These are phyloP conservation scores for Crucihimalaya himalaica DNA, from an alignment of 345 rosid genomes.

Conservation along the genomic window DNA sequence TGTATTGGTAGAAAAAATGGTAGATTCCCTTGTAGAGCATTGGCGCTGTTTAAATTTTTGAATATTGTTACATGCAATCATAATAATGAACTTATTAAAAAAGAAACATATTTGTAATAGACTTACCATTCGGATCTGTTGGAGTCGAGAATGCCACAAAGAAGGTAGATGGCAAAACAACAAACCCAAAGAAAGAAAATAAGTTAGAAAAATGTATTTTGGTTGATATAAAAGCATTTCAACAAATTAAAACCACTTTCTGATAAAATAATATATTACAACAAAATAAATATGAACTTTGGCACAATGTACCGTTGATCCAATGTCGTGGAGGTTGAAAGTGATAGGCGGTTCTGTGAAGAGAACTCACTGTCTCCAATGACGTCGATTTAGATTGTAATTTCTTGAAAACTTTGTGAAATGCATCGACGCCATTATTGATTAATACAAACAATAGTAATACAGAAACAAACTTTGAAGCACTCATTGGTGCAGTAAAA, in stretches of 20 bases:
- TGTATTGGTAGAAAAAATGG: slow-evolving; percentile 91
- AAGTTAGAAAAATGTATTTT: slow-evolving; percentile 19
- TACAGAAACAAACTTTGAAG: slow-evolving; percentile 15
- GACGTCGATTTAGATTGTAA: slow-evolving; percentile 44
- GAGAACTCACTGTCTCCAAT: slow-evolving; percentile 19
- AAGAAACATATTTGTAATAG: not conserved
- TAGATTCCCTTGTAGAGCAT: slow-evolving; percentile 78
- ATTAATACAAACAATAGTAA: slow-evolving; percentile 28
- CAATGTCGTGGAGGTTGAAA: slow-evolving; percentile 84
- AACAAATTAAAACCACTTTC: not conserved
- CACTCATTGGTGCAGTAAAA: slow-evolving; percentile 31
- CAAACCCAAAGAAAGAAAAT: not conserved
- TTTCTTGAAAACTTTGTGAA: slow-evolving; percentile 46
- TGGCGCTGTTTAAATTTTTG: slow-evolving; percentile 50
- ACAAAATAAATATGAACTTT: not conserved
- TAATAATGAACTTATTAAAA: not conserved
- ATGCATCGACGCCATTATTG: slow-evolving; percentile 53
- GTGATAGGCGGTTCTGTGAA: slow-evolving; percentile 67
- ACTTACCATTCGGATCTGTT: slow-evolving; percentile 43
- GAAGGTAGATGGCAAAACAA: slow-evolving; percentile 16
- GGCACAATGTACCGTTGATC: slow-evolving; percentile 66
- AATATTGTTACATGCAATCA: not conserved
- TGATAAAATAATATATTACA: too few species aligned
- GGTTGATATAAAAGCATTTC: not conserved
- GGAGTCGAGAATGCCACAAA: slow-evolving; percentile 7